Base-by-base conservation (phyloP, 306 rosid species). In the Fagus crenata region DNA sequence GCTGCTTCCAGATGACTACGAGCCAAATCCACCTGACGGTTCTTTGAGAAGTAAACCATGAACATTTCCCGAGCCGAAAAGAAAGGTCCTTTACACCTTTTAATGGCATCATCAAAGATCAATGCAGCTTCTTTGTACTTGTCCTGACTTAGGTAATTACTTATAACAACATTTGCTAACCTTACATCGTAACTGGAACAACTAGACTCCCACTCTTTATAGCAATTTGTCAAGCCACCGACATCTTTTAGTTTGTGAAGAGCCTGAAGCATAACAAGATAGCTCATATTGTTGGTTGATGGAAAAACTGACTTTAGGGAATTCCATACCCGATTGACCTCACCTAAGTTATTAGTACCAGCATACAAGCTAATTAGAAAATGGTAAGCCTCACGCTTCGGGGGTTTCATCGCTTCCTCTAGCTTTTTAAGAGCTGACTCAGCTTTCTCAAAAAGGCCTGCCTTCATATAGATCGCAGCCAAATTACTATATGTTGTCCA, bases 401-500 rank as follows among this genome's bases (percentile, higher is more conserved):
- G 59, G 5, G 89, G 84, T 73, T 67, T 83, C 82, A 78, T 80
- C 79, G 56, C 60, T 33, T 84, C 49, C 82, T 92, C 93, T 1
- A 87, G 40, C 89, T 75, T 78, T 79, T 51, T 75, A 81, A 92
- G 97, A 55, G 85, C 80, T 11, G 5, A 43, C 77, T 91, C 93
- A 5, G 97, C 96, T 74, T 89, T 89, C 81, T 82, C 88, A 71
- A 89, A 73, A 67, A 77, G 73, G 60, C 82, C 82, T 32, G 88
- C 88, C 85, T 95, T 95, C 9, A 84, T 75, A 87, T 89, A 92
- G 71, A 95, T 86, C 41, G 88, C 81, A 80, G 96, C 93, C 77
- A 92, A 80, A 72, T 90, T 95, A 75, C 92, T 82, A 74, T 87
- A 91, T 0, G 96, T 89, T 15, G 77, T 90, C 99, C 99, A 95